Evolutionary conservation across 305 asterid species (phyloP).

Genomic region (Nicotiana rustica): DNA sequence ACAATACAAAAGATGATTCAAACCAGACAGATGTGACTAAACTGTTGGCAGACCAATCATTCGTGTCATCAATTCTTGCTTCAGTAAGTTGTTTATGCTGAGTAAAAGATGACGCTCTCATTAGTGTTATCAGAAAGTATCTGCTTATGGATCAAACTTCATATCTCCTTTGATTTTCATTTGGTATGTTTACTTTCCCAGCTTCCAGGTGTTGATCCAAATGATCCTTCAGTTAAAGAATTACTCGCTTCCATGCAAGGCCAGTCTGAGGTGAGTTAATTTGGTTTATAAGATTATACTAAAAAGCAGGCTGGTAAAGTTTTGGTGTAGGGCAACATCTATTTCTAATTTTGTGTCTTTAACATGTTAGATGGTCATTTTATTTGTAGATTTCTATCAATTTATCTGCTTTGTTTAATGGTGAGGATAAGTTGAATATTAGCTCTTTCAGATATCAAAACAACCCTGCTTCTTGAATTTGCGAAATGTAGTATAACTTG

Average conservation of each 20-base stretch:
- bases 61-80: conserved; percentile 66
- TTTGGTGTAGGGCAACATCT: background rate
- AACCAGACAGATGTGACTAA: conserved; percentile 58
- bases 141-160: background rate
- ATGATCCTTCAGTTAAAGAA: conserved; percentile 44
- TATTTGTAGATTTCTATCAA: background rate
- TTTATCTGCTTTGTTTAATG: background rate
- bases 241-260: conserved; percentile 39
- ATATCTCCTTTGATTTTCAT: conserved; percentile 24
- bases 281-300: conserved; percentile 11
- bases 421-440: conserved; percentile 3
- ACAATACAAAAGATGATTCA: conserved; percentile 61
- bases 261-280: conserved; percentile 40
- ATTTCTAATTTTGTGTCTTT: background rate
- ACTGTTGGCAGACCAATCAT: conserved; percentile 62
- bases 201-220: conserved; percentile 46
- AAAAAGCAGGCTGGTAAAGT: conserved; percentile 1
- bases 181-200: conserved; percentile 30
- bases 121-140: conserved; percentile 21
- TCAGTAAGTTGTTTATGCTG: conserved; percentile 58
- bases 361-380: background rate
- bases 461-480: background rate
- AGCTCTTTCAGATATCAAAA: background rate
- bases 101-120: conserved; percentile 1
- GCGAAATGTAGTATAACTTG: background rate